Percentiles rank a stretch among this genome's conserved stretches.
phyloP scores from a whole-genome alignment of 2,329 filamentous ascomycete species.

The Ophiostoma perfectum region DNA sequence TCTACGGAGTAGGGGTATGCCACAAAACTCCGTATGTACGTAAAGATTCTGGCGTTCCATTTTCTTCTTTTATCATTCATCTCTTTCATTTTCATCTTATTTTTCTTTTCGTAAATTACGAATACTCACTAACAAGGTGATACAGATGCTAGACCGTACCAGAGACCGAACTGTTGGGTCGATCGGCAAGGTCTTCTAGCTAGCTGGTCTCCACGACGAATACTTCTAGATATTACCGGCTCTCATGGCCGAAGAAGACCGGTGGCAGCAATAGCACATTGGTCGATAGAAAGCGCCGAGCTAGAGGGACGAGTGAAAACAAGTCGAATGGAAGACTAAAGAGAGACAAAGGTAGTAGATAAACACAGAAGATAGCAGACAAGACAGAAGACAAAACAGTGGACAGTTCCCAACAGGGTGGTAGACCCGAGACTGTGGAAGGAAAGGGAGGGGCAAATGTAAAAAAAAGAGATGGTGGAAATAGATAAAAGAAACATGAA shows the following conservation, averaged over 20 bases:
- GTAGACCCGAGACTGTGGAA: not conserved
- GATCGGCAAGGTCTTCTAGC: not conserved
- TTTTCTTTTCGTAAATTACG: not conserved
- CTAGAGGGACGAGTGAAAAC: not conserved
- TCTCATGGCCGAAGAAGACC: not conserved
- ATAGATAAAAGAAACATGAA: not conserved
- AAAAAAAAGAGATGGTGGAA: not conserved
- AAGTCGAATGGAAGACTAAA: not conserved
- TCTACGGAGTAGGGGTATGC: not conserved
- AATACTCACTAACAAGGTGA: not conserved
- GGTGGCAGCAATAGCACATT: not conserved
- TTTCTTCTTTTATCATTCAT: not conserved
- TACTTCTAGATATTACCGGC: not conserved
- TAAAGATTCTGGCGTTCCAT: not conserved
- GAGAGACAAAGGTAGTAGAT: not conserved
- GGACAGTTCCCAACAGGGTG: slow-evolving; percentile 14
- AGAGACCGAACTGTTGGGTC: slow-evolving; percentile 8
- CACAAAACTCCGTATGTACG: not conserved
- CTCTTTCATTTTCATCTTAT: not conserved
- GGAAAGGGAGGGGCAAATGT: not conserved
- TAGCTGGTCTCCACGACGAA: not conserved
- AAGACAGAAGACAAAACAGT: not conserved
- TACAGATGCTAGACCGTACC: not conserved
- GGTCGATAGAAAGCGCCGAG: not conserved
- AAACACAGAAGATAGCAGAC: not conserved